These are phyloP conservation scores for Fusarium zealandicum DNA, from an alignment of 2,329 filamentous ascomycete genomes.

Conservation along the genomic window DNA sequence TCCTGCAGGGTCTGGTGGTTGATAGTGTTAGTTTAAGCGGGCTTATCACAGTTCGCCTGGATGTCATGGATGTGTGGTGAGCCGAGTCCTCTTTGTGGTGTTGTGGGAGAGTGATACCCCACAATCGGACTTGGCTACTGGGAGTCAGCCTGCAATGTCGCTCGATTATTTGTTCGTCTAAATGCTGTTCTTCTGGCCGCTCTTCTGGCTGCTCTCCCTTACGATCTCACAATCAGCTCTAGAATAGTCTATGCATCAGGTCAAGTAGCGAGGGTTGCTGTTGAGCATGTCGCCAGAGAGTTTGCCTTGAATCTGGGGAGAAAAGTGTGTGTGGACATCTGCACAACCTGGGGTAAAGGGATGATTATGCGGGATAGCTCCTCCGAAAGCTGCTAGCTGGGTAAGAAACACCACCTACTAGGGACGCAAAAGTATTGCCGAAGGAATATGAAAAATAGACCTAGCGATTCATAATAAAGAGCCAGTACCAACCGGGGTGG, in stretches of 20 bases:
- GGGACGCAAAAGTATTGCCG: conserved; percentile 21
- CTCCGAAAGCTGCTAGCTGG: conserved; percentile 14
- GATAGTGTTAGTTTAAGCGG: conserved; percentile 8
- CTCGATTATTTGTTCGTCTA: conserved; percentile 13
- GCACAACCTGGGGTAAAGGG: conserved; percentile 33
- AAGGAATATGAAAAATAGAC: conserved; percentile 27
- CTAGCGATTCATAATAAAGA: conserved; percentile 21
- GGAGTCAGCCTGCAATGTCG: conserved; percentile 25
- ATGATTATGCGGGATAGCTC: conserved; percentile 22
- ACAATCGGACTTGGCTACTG: conserved; percentile 29
- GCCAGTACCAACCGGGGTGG: conserved; percentile 19
- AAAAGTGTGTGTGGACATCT: conserved; percentile 39
- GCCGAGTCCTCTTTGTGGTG: conserved; percentile 2
- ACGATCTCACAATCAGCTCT: conserved; percentile 8
- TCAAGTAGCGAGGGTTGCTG: conserved; percentile 8
- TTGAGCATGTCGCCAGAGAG: conserved; percentile 17
- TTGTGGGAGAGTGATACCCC: conserved; percentile 29
- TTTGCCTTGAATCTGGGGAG: conserved; percentile 28
- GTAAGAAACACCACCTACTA: neutral
- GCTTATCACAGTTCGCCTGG: conserved; percentile 38
- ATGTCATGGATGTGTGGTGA: conserved; percentile 26
- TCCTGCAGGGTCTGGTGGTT: conserved; percentile 26
- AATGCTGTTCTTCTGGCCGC: neutral
- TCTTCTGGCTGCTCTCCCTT: conserved; percentile 13
- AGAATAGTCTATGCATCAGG: conserved; percentile 14